Conservation (phyloP, 345 rosid species). For the Citrus inodora region DNA sequence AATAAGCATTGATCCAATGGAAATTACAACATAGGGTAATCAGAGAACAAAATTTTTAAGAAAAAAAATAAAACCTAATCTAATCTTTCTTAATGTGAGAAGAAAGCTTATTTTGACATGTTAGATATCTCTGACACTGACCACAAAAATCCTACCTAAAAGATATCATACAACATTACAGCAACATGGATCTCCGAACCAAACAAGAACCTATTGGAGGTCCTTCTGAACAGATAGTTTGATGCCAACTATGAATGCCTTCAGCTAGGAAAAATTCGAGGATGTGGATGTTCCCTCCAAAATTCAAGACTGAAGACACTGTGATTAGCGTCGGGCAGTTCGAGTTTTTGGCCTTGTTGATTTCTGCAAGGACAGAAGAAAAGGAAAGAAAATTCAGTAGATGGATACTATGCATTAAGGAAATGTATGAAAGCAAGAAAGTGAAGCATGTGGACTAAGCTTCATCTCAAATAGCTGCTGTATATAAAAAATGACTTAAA, state of each 20-base stretch:
- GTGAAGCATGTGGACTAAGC: not conserved
- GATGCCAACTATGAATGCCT: not conserved
- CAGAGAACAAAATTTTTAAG: not conserved
- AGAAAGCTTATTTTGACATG: not conserved
- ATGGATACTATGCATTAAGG: not conserved
- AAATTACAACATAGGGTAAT: not conserved
- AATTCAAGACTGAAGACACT: constrained; percentile 8
- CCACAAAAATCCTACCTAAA: constrained; percentile 2
- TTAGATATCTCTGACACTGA: not conserved
- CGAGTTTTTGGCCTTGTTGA: constrained; percentile 78
- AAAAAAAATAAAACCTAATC: not conserved
- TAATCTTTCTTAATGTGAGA: not conserved
- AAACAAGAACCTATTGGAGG: not conserved
- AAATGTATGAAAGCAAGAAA: not conserved
- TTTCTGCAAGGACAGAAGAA: constrained; percentile 47
- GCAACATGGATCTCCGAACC: not conserved
- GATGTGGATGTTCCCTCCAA: not conserved
- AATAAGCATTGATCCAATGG: not conserved
- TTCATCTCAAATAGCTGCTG: not conserved
- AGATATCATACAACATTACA: constrained; percentile 12
- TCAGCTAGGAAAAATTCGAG: not conserved
- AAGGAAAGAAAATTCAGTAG: constrained; percentile 8
- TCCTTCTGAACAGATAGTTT: constrained; percentile 4
- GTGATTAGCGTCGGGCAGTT: constrained; percentile 59
- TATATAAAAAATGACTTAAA: not conserved